These are phyloP conservation scores for Haplosporangium sp. DNA, from an alignment of 371 early-diverging fungal species.

Conservation along the genomic window DNA sequence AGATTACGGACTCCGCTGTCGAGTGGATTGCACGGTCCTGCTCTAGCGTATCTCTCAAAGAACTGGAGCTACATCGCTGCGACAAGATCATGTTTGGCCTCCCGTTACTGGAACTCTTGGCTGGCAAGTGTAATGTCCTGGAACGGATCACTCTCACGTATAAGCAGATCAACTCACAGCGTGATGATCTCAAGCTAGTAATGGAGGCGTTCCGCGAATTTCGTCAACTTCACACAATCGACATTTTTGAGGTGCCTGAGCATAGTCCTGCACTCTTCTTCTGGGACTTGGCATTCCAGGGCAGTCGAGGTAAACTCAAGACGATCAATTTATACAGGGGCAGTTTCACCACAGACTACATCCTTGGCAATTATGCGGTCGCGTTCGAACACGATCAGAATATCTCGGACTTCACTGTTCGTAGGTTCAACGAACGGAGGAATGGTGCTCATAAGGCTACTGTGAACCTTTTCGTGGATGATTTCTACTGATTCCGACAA, in stretches of 20 bases:
- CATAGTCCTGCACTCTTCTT: conserved; percentile 52
- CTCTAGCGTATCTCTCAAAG: conserved; percentile 32
- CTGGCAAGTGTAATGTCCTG: conserved; percentile 29
- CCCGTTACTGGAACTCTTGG: conserved; percentile 25
- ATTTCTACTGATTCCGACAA: conserved; percentile 18
- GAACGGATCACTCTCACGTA: conserved; percentile 43
- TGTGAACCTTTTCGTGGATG: conserved; percentile 34
- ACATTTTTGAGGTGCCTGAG: conserved; percentile 44
- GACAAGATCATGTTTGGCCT: conserved; percentile 43
- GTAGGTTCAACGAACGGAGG: conserved; percentile 39
- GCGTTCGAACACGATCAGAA: conserved; percentile 42
- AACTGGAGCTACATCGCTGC: conserved; percentile 49
- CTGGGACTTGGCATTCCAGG: conserved; percentile 51
- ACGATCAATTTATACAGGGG: conserved; percentile 43
- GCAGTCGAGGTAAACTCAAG: conserved; percentile 23
- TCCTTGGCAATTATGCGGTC: conserved; percentile 44
- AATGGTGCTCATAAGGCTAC: conserved; percentile 32
- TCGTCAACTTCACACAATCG: conserved; percentile 17
- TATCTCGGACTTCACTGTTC: conserved; percentile 36
- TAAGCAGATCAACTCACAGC: conserved; percentile 48
- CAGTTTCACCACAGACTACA: conserved; percentile 35
- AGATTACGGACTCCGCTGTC: conserved; percentile 39
- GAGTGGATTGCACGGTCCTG: conserved; percentile 47
- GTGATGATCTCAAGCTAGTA: conserved; percentile 52
- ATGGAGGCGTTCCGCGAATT: conserved; percentile 54